Base-by-base conservation (phyloP, 148 eudicot species). In the Fagopyrum tataricum region DNA sequence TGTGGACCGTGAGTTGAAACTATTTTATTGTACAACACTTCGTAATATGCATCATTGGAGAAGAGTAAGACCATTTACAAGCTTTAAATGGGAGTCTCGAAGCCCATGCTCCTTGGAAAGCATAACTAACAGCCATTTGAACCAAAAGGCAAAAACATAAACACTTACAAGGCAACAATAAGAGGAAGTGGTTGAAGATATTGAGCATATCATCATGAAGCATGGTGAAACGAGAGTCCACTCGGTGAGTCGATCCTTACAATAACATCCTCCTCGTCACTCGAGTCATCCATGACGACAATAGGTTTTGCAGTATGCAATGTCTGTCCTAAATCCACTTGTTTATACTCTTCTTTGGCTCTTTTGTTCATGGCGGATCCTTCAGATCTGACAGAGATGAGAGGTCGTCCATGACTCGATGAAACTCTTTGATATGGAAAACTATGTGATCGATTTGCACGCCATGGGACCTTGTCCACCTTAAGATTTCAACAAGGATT, bases 231-330 rank as follows among this genome's bases (percentile, higher is more conserved):
- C 58, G 89, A 84, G 55, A 91, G 91, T 49, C 80, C 81, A 75
- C 95, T 93, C 4, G 92, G 97, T 17, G 97, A 89, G 76, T 94
- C 96, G 61, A 91, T 88, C 72, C 88, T 83, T 26, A 94, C 85
- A 23, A 91, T 71, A 40, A 88, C 80, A 75, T 89, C 96, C 80
- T 94, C 98, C 31, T 94, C 98, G 48, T 87, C 92, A 58, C 92
- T 92, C 7, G 93, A 84, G 14, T 84, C 83, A n/a, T 78, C 80
- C 44, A 37, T 37, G 44, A 37, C 9, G n/a, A 14, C 69, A 64
- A 31, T 64, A 13, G 44, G 69, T 15, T 4, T 15, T 64, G 31
- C 69, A 71, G 72, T 76, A 40, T 42, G 66, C 56, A 70, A 44
- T 52, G 76, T 66, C 14, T 76, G 52, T 18, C 56, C 70, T 4